These are phyloP conservation scores for Rhizopogon vesiculosus DNA, from an alignment of 768 basidiomycete species.

Conservation along the genomic window DNA sequence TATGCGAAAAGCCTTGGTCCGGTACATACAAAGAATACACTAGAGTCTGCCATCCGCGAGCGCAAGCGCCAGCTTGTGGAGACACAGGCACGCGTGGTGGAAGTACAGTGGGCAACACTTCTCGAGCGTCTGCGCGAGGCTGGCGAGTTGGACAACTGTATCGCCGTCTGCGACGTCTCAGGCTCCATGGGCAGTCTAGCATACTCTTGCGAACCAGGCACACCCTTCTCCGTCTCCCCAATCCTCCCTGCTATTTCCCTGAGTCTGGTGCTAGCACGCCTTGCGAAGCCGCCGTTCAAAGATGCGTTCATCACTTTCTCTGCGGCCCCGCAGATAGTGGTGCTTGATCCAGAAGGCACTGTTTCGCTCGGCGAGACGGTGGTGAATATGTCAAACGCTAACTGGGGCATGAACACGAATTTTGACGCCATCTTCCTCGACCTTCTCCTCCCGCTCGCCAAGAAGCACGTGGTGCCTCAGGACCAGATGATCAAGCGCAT, in stretches of 20 bases:
- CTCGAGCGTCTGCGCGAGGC: constrained; percentile 47
- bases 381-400: constrained; percentile 25
- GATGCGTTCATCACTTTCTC: constrained; percentile 71
- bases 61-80: constrained; percentile 27
- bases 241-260: constrained; percentile 62
- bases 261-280: constrained; percentile 57
- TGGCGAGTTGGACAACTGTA: constrained; percentile 52
- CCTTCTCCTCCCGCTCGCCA: constrained; percentile 58
- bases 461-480: constrained; percentile 47
- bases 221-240: constrained; percentile 27
- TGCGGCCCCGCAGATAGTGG: constrained; percentile 39
- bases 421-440: constrained; percentile 56
- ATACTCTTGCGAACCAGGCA: constrained; percentile 1
- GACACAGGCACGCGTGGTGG: constrained; percentile 39
- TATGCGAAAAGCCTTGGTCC: background rate
- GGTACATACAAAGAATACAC: background rate
- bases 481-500: constrained; percentile 75
- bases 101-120: constrained; percentile 66
- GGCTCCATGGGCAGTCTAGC: constrained; percentile 57
- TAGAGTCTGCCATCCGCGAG: constrained; percentile 15
- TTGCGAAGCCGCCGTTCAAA: constrained; percentile 61
- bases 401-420: constrained; percentile 60
- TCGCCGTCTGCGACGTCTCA: constrained; percentile 73
- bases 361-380: constrained; percentile 34
- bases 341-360: constrained; percentile 36